Conservation (phyloP, 169 alveolate genomes). For the Perkinsus chesapeaki region DNA sequence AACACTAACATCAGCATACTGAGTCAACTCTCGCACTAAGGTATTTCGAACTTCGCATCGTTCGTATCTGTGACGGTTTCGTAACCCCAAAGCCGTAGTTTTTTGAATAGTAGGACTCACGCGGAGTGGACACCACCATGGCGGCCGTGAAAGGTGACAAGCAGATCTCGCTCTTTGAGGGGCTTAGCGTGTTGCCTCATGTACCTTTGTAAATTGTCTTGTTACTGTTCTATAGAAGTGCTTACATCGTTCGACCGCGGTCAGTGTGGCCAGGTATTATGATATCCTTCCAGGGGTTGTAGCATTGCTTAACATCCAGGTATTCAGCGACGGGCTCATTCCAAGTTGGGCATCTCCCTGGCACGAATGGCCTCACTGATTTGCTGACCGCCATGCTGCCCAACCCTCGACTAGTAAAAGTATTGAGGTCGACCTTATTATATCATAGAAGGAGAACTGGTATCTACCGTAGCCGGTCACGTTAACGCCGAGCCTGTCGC, state of each 20-base stretch:
- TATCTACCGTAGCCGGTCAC: not conserved
- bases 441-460: not conserved
- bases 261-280: slow-evolving; percentile 13
- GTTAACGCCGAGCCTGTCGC: not conserved
- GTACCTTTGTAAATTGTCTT: not conserved
- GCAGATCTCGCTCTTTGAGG: not conserved
- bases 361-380: no score
- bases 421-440: not conserved
- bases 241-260: not conserved
- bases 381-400: not conserved
- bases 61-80: not conserved
- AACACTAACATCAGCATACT: not conserved
- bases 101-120: not conserved
- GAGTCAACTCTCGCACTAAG: not conserved
- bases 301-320: slow-evolving; percentile 2
- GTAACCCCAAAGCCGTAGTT: not conserved
- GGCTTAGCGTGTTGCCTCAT: slow-evolving; percentile 3
- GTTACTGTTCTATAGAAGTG: not conserved
- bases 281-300: slow-evolving; percentile 10
- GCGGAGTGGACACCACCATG: not conserved
- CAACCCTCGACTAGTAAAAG: not conserved
- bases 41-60: not conserved
- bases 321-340: not conserved
- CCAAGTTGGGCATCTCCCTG: slow-evolving; percentile 9
- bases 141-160: slow-evolving; percentile 10